phyloP scores from a whole-genome alignment of 371 early-diverging fungal species.

The Quaeritorhiza haematococci region DNA sequence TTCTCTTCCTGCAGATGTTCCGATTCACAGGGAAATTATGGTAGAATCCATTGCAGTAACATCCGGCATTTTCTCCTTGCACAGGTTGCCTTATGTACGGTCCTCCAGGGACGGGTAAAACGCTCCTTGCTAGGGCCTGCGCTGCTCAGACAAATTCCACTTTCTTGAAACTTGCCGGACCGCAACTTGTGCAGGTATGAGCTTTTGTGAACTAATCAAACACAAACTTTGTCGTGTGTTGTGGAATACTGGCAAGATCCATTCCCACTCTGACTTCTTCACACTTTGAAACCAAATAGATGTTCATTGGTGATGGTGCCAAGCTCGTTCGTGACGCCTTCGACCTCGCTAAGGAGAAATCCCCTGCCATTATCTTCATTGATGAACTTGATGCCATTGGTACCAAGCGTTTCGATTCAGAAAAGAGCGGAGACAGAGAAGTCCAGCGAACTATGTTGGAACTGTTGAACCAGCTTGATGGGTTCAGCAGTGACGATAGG shows the following conservation, averaged over 20 bases:
- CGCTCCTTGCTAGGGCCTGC: slow-evolving; percentile 96
- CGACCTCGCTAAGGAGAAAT: slow-evolving; percentile 96
- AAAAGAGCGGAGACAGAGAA: slow-evolving; percentile 98
- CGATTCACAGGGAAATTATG: not conserved
- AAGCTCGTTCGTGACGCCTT: slow-evolving; percentile 98
- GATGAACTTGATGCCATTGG: slow-evolving; percentile 99
- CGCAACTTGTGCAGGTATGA: slow-evolving; percentile 90
- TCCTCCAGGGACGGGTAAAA: slow-evolving; percentile 97
- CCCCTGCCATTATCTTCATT: slow-evolving; percentile 99
- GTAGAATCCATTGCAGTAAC: not conserved
- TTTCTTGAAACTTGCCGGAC: slow-evolving; percentile 96
- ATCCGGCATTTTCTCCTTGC: not conserved
- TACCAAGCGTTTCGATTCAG: slow-evolving; percentile 97
- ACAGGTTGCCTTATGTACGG: slow-evolving; percentile 95
- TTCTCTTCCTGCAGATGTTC: not conserved
- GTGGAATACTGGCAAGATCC: not conserved
- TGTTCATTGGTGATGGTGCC: slow-evolving; percentile 99
- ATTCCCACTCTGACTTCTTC: not conserved
- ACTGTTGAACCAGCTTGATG: slow-evolving; percentile 98
- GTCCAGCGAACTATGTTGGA: slow-evolving; percentile 99
- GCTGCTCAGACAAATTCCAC: slow-evolving; percentile 97
- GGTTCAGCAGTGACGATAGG: slow-evolving; percentile 93
- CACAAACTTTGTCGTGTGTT: not conserved
- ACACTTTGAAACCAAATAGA: slow-evolving; percentile 37
- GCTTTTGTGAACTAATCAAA: not conserved